phyloP scores from a whole-genome alignment of 164 flowering plant genomes.

The Aristolochia contorta region DNA sequence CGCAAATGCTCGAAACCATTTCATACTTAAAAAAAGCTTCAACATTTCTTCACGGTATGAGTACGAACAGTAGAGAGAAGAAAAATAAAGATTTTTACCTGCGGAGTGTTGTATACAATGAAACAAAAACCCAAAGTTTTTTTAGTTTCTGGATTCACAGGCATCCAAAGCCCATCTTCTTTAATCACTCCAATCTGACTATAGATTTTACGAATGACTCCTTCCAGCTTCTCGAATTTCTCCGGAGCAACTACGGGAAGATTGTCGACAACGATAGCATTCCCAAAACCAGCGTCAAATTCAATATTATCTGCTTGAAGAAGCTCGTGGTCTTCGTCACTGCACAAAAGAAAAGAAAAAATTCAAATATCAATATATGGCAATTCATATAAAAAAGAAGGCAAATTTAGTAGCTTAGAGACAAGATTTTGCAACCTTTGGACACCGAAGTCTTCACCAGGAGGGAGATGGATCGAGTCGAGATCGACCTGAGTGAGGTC shows the following conservation, averaged over 20 bases:
- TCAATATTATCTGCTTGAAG: constrained; percentile 50
- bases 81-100: constrained; percentile 32
- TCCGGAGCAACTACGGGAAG: constrained; percentile 78
- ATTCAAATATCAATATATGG: no score
- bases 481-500: constrained; percentile 40
- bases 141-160: constrained; percentile 46
- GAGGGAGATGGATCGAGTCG: constrained; percentile 51
- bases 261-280: constrained; percentile 76
- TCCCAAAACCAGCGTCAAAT: constrained; percentile 55
- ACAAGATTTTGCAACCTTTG: constrained; percentile 31
- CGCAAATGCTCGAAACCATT: no score
- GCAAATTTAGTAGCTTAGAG: neutral
- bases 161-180: constrained; percentile 89
- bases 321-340: constrained; percentile 64
- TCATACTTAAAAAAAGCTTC: no score
- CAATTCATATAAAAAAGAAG: neutral
- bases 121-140: constrained; percentile 78
- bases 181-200: constrained; percentile 73
- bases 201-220: constrained; percentile 71
- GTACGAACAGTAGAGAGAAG: neutral
- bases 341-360: constrained; percentile 9
- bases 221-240: constrained; percentile 81
- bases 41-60: no score
- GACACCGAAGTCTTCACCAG: constrained; percentile 65
- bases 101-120: constrained; percentile 76